Evolutionary conservation across 129 eudicot species (phyloP).

Genomic region (Chrysanthemum makinoi): DNA sequence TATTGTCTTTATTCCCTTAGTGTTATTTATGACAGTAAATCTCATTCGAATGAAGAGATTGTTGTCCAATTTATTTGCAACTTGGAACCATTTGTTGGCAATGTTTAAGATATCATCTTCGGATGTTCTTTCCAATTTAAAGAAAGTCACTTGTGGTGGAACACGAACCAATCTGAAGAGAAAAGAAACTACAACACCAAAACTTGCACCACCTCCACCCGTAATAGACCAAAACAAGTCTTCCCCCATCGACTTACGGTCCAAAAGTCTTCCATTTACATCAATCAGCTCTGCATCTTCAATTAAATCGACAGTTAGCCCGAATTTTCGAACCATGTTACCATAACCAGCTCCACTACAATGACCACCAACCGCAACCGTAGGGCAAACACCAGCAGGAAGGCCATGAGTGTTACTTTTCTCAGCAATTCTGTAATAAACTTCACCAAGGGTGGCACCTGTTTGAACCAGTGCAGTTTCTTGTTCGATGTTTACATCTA

Average conservation of each 20-base stretch:
- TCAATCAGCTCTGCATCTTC: constrained; percentile 44
- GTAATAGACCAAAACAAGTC: constrained; percentile 68
- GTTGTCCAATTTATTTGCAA: constrained; percentile 27
- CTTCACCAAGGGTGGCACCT: constrained; percentile 45
- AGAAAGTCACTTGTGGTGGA: constrained; percentile 39
- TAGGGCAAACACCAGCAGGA: constrained; percentile 68
- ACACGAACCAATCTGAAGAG: constrained; percentile 42
- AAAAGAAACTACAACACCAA: constrained; percentile 45
- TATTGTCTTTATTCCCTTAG: constrained; percentile 1
- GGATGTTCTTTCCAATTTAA: constrained; percentile 21
- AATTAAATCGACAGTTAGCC: constrained; percentile 42
- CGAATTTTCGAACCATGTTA: constrained; percentile 46
- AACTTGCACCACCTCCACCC: constrained; percentile 62
- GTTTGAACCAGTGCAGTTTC: constrained; percentile 25
- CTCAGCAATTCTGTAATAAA: constrained; percentile 37
- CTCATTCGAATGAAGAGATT: constrained; percentile 45
- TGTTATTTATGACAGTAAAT: constrained; percentile 16
- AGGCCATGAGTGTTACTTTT: constrained; percentile 40
- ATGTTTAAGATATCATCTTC: constrained; percentile 27
- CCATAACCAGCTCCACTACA: constrained; percentile 62
- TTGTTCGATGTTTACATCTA: constrained; percentile 6
- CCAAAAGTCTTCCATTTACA: constrained; percentile 40
- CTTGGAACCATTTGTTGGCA: constrained; percentile 29
- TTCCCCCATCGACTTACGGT: constrained; percentile 55
- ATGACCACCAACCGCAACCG: constrained; percentile 60